phyloP scores from a whole-genome alignment of 225 moss, liverwort and hornwort genomes.

The Straminergon stramineum region DNA sequence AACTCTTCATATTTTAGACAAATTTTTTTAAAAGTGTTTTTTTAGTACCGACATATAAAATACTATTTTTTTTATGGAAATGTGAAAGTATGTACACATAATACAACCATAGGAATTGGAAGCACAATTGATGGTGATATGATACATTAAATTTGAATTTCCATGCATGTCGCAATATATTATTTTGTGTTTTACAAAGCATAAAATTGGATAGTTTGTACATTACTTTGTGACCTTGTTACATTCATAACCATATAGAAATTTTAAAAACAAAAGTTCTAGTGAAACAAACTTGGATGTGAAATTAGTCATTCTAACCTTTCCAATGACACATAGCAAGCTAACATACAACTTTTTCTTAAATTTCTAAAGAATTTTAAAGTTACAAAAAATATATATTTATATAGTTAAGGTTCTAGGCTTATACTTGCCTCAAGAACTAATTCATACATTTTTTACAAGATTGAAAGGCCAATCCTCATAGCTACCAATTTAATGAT shows the following conservation, averaged over 20 bases:
- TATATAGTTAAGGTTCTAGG: too few species aligned
- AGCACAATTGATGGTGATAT: too few species aligned
- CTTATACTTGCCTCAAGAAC: not conserved
- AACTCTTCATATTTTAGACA: not conserved
- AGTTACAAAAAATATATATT: not conserved
- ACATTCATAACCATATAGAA: not conserved
- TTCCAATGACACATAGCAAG: not conserved
- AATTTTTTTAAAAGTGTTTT: not conserved
- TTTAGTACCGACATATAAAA: not conserved
- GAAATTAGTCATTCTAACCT: not conserved
- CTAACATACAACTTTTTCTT: too few species aligned
- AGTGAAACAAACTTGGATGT: not conserved
- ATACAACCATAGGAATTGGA: not conserved
- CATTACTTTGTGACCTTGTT: too few species aligned
- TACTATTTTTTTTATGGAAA: fast-evolving
- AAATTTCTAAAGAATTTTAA: not conserved
- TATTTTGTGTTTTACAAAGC: not conserved
- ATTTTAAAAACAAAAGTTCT: too few species aligned
- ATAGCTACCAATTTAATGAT: too few species aligned
- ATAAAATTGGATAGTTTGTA: not conserved
- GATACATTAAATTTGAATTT: not conserved
- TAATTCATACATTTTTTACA: not conserved
- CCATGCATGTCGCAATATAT: not conserved
- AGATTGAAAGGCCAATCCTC: not conserved
- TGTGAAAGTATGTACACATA: too few species aligned